These are phyloP conservation scores for Stachybotrys elegans DNA, from an alignment of 2,329 filamentous ascomycete genomes.

Conservation along the genomic window DNA sequence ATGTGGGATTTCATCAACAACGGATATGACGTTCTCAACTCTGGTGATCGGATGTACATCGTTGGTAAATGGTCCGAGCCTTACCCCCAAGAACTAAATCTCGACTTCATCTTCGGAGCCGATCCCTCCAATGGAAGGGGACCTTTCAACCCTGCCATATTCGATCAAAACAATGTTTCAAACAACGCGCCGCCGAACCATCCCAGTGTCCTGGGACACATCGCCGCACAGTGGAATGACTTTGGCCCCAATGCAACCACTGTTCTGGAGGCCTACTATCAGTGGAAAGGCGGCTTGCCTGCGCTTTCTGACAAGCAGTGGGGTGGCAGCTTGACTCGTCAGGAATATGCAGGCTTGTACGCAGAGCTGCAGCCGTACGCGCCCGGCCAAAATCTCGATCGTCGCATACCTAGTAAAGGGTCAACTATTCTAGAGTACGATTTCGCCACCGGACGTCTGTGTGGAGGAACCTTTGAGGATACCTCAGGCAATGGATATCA, in stretches of 20 bases:
- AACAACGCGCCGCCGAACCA: slow-evolving; percentile 13
- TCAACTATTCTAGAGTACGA: slow-evolving; percentile 13
- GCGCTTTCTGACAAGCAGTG: slow-evolving; percentile 19
- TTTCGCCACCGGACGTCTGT: slow-evolving; percentile 11
- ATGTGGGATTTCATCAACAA: slow-evolving; percentile 11
- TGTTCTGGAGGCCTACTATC: slow-evolving; percentile 15
- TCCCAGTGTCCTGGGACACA: slow-evolving; percentile 13
- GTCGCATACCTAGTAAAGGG: slow-evolving; percentile 10
- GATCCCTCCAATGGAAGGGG: slow-evolving; percentile 8
- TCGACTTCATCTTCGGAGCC: slow-evolving; percentile 19
- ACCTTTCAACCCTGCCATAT: slow-evolving; percentile 14
- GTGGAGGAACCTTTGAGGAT: background rate
- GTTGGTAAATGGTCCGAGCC: slow-evolving; percentile 17
- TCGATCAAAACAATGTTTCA: slow-evolving; percentile 12
- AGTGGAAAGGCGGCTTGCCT: slow-evolving; percentile 13
- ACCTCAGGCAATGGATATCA: background rate
- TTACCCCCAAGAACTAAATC: slow-evolving; percentile 7
- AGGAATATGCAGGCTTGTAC: slow-evolving; percentile 10
- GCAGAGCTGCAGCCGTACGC: slow-evolving; percentile 12
- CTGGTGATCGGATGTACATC: slow-evolving; percentile 12
- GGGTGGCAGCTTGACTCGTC: slow-evolving; percentile 12
- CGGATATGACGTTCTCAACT: slow-evolving; percentile 13
- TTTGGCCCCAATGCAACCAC: slow-evolving; percentile 17
- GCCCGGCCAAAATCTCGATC: slow-evolving; percentile 17
- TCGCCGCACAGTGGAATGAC: slow-evolving; percentile 17